phyloP scores from a whole-genome alignment of 176 grass and related monocot species.

The Triticum turgidum region DNA sequence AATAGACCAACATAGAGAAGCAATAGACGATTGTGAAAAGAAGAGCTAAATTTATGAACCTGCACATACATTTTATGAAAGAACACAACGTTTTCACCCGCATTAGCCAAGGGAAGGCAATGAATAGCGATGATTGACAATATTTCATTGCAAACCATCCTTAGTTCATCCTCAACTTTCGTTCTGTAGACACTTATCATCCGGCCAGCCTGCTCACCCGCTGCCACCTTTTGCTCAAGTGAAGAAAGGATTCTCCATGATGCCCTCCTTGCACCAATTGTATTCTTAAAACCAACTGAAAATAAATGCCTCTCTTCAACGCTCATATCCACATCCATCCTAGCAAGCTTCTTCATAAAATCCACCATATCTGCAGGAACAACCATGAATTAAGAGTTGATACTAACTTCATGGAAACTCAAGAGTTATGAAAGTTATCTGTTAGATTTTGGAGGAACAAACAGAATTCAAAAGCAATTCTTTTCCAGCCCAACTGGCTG shows the following conservation, averaged over 20 bases:
- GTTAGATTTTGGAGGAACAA: not conserved
- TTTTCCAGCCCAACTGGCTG: not conserved
- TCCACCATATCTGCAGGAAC: slow-evolving; percentile 72
- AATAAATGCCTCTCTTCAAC: slow-evolving; percentile 79
- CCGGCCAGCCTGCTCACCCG: slow-evolving; percentile 36
- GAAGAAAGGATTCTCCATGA: slow-evolving; percentile 76
- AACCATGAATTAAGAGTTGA: slow-evolving; percentile 5
- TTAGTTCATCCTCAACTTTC: slow-evolving; percentile 75
- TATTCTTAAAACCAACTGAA: slow-evolving; percentile 77
- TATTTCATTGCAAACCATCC: slow-evolving; percentile 71
- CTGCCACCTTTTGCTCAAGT: slow-evolving; percentile 44
- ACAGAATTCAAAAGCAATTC: not conserved
- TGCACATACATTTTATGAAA: slow-evolving; percentile 91
- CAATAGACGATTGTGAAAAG: not conserved
- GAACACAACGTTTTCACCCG: slow-evolving; percentile 72
- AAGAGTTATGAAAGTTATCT: not conserved
- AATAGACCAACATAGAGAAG: not conserved
- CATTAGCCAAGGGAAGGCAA: slow-evolving; percentile 70
- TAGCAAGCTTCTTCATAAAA: slow-evolving; percentile 74
- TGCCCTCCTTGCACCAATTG: slow-evolving; percentile 66
- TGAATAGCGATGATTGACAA: slow-evolving; percentile 91
- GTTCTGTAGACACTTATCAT: slow-evolving; percentile 57
- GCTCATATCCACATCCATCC: slow-evolving; percentile 89
- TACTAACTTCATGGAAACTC: not conserved
- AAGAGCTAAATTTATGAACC: slow-evolving; percentile 3